Evolutionary conservation across 1,139 yeast genomes (phyloP).

Genomic region (Suhomyces bokatorum): DNA sequence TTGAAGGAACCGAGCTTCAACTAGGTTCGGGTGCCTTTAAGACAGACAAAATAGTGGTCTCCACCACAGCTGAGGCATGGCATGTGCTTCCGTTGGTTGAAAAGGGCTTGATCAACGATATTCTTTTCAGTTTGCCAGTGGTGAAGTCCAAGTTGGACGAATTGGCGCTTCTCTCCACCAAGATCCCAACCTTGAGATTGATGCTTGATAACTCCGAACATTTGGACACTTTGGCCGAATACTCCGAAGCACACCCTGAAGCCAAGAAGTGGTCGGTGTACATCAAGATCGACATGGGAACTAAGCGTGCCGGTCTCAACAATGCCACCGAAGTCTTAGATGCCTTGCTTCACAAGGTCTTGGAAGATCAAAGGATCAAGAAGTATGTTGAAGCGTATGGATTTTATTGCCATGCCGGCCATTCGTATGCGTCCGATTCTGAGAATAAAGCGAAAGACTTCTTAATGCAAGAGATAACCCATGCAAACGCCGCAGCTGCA

Average conservation of each 20-base stretch:
- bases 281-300: conserved; percentile 61
- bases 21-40: conserved; percentile 23
- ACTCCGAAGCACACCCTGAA: conserved; percentile 22
- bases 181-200: conserved; percentile 48
- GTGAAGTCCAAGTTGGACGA: conserved; percentile 54
- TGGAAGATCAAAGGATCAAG: conserved; percentile 21
- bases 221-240: conserved; percentile 46
- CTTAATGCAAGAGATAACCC: conserved; percentile 54
- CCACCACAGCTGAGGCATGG: conserved; percentile 71
- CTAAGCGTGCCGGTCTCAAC: conserved; percentile 62
- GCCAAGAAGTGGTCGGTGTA: conserved; percentile 54
- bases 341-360: conserved; percentile 30
- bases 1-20: conserved; percentile 37
- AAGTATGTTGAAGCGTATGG: conserved; percentile 54
- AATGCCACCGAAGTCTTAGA: conserved; percentile 31
- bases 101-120: conserved; percentile 52
- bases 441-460: conserved; percentile 48
- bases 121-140: conserved; percentile 71
- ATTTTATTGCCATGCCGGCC: conserved; percentile 80
- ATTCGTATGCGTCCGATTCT: conserved; percentile 58
- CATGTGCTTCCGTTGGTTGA: conserved; percentile 46
- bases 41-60: conserved; percentile 59
- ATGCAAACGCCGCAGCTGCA: conserved; percentile 56
- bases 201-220: conserved; percentile 67
- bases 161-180: conserved; percentile 42